Base-by-base conservation (phyloP, 2,329 filamentous ascomycete genomes). In the Lomentospora prolificans region DNA sequence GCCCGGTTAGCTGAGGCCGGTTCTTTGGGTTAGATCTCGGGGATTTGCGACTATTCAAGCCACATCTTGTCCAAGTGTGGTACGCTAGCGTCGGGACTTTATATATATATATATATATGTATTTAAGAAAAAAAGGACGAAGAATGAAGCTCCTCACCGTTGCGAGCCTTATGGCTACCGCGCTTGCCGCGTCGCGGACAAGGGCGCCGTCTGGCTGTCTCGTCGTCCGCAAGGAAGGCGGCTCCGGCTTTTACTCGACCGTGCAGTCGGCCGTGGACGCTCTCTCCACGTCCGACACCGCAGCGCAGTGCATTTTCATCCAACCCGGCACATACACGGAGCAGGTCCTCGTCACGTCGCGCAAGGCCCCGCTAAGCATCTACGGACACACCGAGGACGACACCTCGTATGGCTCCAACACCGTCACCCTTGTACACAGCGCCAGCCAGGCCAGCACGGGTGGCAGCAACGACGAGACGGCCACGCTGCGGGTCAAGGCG, bases 341-440 rank as follows among this genome's bases (percentile, higher is more conserved):
- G 64, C 81, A 84, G 61, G 80, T 85, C 31, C 77, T 76, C 57
- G 72, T 84, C 19, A 65, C 73, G 4, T 64, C 66, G 0, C 73
- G 78, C 55, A 70, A 68, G 3, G 78, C 76, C 2, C 67, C 73
- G n/a, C 69, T 83, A 36, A 76, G 77, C 25, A 74, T 83, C 58
- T 80, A 82, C 62, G 84, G 84, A 17, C 78, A 79, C 62, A 85
- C 84, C 1, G 64, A 68, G 28, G 72, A 79, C 58, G 76, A 76
- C 3, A 66, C 70, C 8, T 68, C 69, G 14, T 85, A 85, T 64
- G 60, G 68, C 2, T 67, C 67, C 56, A 87, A 87, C 68, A 70
- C 73, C 30, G 84, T 84, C 22, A 85, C 75, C 58, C 72, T 79
- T 58, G 71, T 70, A 0, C 60, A 72, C 41, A 75, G 65, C 61